Conservation (phyloP, 1,284 basidiomycete genomes). For the Ustilago loliicola region DNA sequence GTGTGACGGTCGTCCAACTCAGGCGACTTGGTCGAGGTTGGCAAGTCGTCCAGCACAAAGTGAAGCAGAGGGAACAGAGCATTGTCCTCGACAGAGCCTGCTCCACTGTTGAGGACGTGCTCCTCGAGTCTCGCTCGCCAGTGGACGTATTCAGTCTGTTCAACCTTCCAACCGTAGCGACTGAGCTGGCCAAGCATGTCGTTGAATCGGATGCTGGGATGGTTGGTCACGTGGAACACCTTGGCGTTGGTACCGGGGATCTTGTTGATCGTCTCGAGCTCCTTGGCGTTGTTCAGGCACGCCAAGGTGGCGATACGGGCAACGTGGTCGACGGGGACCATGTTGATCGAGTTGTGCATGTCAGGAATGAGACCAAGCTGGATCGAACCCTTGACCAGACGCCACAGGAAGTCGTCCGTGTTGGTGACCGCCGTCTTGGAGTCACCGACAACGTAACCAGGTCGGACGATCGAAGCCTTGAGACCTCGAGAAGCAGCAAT, state of each 20-base stretch:
- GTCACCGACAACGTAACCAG: constrained; percentile 96
- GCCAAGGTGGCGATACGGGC: constrained; percentile 80
- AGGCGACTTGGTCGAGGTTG: constrained; percentile 94
- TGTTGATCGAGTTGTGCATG: constrained; percentile 98
- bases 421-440: constrained; percentile 86
- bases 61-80: constrained; percentile 97
- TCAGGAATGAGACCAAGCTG: constrained; percentile 96
- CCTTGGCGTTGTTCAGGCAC: constrained; percentile 46
- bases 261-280: constrained; percentile 69
- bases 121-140: constrained; percentile 94
- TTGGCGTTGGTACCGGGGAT: constrained; percentile 75
- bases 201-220: constrained; percentile 91
- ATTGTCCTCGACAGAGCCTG: constrained; percentile 80
- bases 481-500: constrained; percentile 90
- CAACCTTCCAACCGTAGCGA: constrained; percentile 84
- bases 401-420: constrained; percentile 99
- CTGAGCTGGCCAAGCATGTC: constrained; percentile 82
- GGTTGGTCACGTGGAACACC: constrained; percentile 90
- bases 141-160: constrained; percentile 86
- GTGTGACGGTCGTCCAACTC: constrained; percentile 92
- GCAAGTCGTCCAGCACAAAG: constrained; percentile 96
- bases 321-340: constrained; percentile 98
- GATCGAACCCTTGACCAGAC: constrained; percentile 95
- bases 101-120: constrained; percentile 79
- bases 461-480: constrained; percentile 88